These are phyloP conservation scores for Aspergillus sp. DNA, from an alignment of 2,329 filamentous ascomycete species.

Conservation along the genomic window DNA sequence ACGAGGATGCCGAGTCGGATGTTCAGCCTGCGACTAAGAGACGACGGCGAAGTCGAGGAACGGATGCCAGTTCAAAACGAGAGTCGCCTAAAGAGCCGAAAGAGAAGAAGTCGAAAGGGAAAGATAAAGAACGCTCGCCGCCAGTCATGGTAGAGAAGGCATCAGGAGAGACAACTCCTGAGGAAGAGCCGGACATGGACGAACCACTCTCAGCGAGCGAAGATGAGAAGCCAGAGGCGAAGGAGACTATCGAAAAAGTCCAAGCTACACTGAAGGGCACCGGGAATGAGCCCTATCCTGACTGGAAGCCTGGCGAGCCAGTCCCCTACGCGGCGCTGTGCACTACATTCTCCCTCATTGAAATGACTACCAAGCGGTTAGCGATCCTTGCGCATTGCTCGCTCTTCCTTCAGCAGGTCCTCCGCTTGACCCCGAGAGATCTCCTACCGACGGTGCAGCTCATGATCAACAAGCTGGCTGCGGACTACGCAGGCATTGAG, in stretches of 20 bases:
- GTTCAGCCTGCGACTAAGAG: constrained; percentile 54
- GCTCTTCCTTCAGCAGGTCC: constrained; percentile 84
- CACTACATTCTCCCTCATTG: constrained; percentile 86
- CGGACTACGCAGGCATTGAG: constrained; percentile 93
- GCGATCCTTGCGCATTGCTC: constrained; percentile 84
- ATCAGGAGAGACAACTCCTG: constrained; percentile 38
- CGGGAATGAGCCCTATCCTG: constrained; percentile 75
- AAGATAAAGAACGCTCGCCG: constrained; percentile 14
- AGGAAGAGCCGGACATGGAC: constrained; percentile 23
- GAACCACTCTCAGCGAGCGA: constrained; percentile 39
- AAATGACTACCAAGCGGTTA: constrained; percentile 86
- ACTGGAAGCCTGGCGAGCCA: constrained; percentile 82
- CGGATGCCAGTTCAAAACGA: constrained; percentile 26
- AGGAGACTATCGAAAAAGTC: constrained; percentile 69
- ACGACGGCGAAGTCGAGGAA: constrained; percentile 24
- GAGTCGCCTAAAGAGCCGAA: constrained; percentile 12
- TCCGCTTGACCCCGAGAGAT: constrained; percentile 79
- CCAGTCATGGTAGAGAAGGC: constrained; percentile 27
- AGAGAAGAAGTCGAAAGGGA: constrained; percentile 8
- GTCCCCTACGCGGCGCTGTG: constrained; percentile 93
- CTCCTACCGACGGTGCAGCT: constrained; percentile 79
- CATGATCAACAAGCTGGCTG: constrained; percentile 97
- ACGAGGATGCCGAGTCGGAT: constrained; percentile 44
- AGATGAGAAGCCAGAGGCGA: constrained; percentile 59
- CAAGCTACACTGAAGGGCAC: constrained; percentile 64